Conservation (phyloP, 225 moss, liverwort and hornwort genomes). For the Rhytidiadelphus loreus region DNA sequence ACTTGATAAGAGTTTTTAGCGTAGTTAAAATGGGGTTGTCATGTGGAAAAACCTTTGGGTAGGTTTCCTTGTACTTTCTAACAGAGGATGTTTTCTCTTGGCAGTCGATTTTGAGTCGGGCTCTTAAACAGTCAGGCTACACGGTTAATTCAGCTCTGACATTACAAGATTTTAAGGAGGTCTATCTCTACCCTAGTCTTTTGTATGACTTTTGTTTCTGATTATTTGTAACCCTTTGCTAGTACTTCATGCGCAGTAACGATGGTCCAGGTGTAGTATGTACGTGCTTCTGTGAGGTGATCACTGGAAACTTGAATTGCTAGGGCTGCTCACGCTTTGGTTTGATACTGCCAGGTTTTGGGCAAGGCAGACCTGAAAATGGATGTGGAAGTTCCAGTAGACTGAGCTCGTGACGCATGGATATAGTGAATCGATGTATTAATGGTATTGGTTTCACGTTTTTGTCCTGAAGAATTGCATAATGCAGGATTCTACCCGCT, state of each 20-base stretch:
- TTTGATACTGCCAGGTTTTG: constrained; percentile 45
- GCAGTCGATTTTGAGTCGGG: constrained; percentile 81
- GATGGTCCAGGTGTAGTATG: neutral
- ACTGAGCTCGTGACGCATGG: constrained; percentile 11
- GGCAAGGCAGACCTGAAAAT: constrained; percentile 73
- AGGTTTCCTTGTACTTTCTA: neutral
- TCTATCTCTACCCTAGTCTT: neutral
- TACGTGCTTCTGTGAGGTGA: neutral
- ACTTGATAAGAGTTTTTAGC: neutral
- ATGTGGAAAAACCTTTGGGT: neutral
- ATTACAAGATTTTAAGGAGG: constrained; percentile 66
- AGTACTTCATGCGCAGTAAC: neutral
- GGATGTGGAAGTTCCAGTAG: constrained; percentile 93
- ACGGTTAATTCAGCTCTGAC: constrained; percentile 65
- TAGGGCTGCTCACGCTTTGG: neutral
- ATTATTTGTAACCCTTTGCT: neutral
- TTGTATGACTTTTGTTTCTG: neutral
- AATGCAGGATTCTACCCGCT: neutral
- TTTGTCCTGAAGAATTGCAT: neutral
- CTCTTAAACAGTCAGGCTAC: constrained; percentile 76
- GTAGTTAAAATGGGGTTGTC: neutral
- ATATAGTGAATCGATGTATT: neutral
- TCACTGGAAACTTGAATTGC: neutral
- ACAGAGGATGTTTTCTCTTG: neutral
- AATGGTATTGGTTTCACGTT: neutral